These are phyloP conservation scores for Trichoderma gracile DNA, from an alignment of 2,329 filamentous ascomycete genomes.

Conservation along the genomic window DNA sequence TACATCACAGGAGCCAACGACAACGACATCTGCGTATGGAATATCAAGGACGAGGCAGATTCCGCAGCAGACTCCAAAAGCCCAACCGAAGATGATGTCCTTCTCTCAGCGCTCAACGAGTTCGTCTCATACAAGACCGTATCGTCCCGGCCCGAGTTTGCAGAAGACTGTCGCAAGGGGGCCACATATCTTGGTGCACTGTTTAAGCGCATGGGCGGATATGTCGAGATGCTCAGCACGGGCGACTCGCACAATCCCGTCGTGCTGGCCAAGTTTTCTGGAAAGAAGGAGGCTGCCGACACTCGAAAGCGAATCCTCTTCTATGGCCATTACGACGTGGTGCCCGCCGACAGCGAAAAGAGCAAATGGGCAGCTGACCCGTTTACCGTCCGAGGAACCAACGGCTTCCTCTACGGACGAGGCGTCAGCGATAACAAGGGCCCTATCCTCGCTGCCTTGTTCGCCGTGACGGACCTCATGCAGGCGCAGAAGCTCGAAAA, in stretches of 20 bases:
- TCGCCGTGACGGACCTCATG: slow-evolving; percentile 85
- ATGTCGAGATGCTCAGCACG: slow-evolving; percentile 86
- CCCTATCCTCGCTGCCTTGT: slow-evolving; percentile 89
- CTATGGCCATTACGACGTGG: slow-evolving; percentile 98
- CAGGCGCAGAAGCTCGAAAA: slow-evolving; percentile 81
- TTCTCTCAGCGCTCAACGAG: slow-evolving; percentile 73
- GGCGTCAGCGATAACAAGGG: slow-evolving; percentile 99
- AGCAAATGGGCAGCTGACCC: slow-evolving; percentile 86
- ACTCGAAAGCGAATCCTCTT: slow-evolving; percentile 86
- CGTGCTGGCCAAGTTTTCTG: slow-evolving; percentile 86
- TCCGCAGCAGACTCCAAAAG: slow-evolving; percentile 39
- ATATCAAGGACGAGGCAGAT: slow-evolving; percentile 54
- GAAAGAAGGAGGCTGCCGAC: slow-evolving; percentile 65
- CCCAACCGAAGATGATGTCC: slow-evolving; percentile 49
- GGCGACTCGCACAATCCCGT: slow-evolving; percentile 81
- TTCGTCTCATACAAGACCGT: slow-evolving; percentile 92
- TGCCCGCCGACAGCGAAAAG: slow-evolving; percentile 80
- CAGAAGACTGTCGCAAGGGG: slow-evolving; percentile 88
- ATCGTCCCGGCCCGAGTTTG: slow-evolving; percentile 80
- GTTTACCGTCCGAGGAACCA: slow-evolving; percentile 83
- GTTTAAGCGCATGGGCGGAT: slow-evolving; percentile 88
- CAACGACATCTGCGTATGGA: slow-evolving; percentile 85
- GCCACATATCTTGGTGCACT: slow-evolving; percentile 87
- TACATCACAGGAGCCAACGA: slow-evolving; percentile 95
- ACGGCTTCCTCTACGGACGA: slow-evolving; percentile 91